Evolutionary conservation across 208 protist genomes (phyloP), one percentile per base, ranked within the genome.

Genomic region (Leishmania tarentolae): DNA sequence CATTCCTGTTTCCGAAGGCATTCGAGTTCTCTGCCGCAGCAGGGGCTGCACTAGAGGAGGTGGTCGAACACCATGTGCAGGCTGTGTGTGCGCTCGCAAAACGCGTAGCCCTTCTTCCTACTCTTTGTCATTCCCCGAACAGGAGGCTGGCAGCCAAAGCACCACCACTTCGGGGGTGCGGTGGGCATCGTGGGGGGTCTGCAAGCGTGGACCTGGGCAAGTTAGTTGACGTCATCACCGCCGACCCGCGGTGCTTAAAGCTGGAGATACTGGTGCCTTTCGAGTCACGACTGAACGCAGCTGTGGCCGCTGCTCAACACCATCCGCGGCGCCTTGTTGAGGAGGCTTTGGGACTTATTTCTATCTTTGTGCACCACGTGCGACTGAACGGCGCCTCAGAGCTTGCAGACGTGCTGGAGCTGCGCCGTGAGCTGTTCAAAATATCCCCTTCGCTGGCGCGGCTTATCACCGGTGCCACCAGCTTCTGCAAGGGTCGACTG

Each of bases 201-300:
- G 63, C 28, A 65, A 35, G 68, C 5, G 65, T 85, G 8, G 73
- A 85, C 57, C 46, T 85, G 71, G 31, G 44, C 21, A 61, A 15
- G 59, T 40, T 85, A 37, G 77, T 76, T 17, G 74, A 78, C 21
- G 28, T 79, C 40, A 74, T 85, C 71, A 53, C 72, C 6, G 44
- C 56, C 52, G 82, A 85, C 53, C 82, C 82, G n/a, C 82, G 77
- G 40, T 82, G 46, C 44, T 74, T 85, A 6, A 28, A 75, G 2
- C 68, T 85, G 44, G 73, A 79, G n/a, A 71, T 85, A 28, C 72
- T 82, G 37, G 73, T 85, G 50, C 82, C 82, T 52, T 70, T 81
- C 6, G 69, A 72, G 19, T 42, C 63, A 35, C 82, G 82, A 9
- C 63, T 85, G 53, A 53, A 47, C 46, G 82, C 82, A 24, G 82